Percentiles rank a stretch among this genome's conserved stretches.
Conservation (phyloP, 1,284 basidiomycete genomes). For the Singerocomus inundabilis region DNA sequence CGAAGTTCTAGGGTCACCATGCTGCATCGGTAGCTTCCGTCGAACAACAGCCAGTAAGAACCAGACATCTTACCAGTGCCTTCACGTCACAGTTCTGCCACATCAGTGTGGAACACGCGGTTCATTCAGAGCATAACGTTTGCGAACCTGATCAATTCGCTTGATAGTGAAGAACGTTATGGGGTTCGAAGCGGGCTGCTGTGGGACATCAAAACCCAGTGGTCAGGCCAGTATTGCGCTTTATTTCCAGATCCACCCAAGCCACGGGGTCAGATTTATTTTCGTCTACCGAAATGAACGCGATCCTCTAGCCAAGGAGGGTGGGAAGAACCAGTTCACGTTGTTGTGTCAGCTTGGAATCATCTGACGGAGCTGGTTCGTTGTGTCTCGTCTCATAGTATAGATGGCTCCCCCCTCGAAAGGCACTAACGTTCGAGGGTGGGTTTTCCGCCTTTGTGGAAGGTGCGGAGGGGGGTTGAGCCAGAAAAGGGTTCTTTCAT, state of each 20-base stretch:
- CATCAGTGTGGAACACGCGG: slow-evolving; percentile 7
- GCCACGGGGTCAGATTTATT: slow-evolving; percentile 1
- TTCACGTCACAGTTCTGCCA: slow-evolving; percentile 6
- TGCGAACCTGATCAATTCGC: slow-evolving; percentile 18
- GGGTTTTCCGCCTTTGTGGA: slow-evolving; percentile 10
- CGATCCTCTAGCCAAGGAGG: background rate
- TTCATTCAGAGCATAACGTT: slow-evolving; percentile 8
- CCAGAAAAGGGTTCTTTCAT: slow-evolving; percentile 1
- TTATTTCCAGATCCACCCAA: slow-evolving; percentile 8
- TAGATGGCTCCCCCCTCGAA: background rate
- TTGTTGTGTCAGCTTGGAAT: background rate
- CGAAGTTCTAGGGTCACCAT: background rate
- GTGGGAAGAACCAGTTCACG: slow-evolving; percentile 10
- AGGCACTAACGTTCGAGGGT: background rate
- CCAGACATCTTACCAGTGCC: background rate
- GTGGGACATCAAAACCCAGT: slow-evolving; percentile 5
- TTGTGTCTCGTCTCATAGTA: background rate
- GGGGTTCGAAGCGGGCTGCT: slow-evolving; percentile 24
- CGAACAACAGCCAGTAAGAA: slow-evolving; percentile 1
- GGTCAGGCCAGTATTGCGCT: background rate
- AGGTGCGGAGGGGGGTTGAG: background rate
- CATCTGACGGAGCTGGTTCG: background rate
- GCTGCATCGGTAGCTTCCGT: slow-evolving; percentile 4
- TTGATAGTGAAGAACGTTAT: slow-evolving; percentile 26
- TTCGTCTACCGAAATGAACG: slow-evolving; percentile 2